Evolutionary conservation across 1,139 yeast genomes (phyloP).

Genomic region (Candida anutae): DNA sequence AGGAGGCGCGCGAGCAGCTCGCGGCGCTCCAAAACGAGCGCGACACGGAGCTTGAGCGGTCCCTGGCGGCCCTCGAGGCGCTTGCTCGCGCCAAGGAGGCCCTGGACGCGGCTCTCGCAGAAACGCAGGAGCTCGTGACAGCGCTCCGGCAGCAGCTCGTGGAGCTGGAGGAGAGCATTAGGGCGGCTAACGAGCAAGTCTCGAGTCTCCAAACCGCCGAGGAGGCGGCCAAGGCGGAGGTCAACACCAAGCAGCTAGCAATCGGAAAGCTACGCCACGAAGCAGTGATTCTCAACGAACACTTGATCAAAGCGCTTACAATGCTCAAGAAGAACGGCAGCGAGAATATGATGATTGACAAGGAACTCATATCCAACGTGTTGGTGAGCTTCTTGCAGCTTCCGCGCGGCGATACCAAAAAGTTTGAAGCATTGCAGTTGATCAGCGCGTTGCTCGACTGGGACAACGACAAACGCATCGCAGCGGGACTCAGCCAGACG

Average conservation of each 20-base stretch:
- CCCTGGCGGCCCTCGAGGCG: background rate
- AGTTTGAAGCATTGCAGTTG: constrained; percentile 82
- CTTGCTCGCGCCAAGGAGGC: background rate
- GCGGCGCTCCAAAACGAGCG: background rate
- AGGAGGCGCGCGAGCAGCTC: constrained; percentile 1
- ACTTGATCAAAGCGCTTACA: constrained; percentile 81
- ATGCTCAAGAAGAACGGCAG: constrained; percentile 63
- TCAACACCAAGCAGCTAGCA: constrained; percentile 66
- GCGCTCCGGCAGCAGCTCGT: constrained; percentile 12
- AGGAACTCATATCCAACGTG: constrained; percentile 80
- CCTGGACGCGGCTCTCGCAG: constrained; percentile 1
- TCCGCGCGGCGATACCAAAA: constrained; percentile 90
- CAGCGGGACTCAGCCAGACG: constrained; percentile 66
- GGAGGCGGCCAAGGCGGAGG: constrained; percentile 13
- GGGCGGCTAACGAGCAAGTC: background rate
- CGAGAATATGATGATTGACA: constrained; percentile 67
- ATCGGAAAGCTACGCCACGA: constrained; percentile 92
- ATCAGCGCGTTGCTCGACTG: constrained; percentile 79
- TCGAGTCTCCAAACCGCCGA: background rate
- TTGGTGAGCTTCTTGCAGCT: constrained; percentile 76
- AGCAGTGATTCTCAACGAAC: constrained; percentile 91
- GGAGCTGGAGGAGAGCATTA: constrained; percentile 1
- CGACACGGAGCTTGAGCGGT: background rate
- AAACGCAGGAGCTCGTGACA: constrained; percentile 1
- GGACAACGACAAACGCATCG: constrained; percentile 76